Conservation (phyloP, 768 basidiomycete species). For the Trametes coccinea region DNA sequence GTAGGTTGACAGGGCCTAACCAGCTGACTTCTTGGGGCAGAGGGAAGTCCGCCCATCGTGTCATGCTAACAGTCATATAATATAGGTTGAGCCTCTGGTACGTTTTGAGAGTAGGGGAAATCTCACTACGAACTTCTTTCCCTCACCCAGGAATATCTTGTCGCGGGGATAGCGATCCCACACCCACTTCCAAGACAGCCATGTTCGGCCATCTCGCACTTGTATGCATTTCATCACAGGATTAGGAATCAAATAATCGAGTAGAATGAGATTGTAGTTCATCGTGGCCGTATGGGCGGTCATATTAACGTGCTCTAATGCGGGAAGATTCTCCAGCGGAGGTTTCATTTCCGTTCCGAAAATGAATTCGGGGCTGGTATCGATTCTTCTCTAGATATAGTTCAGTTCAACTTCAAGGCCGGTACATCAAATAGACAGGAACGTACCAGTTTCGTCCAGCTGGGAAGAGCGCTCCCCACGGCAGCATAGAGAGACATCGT, state of each 20-base stretch:
- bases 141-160: conserved; percentile 2
- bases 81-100: background rate
- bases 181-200: background rate
- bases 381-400: background rate
- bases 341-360: background rate
- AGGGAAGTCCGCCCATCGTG: background rate
- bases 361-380: background rate
- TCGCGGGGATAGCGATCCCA: background rate
- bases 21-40: background rate
- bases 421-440: background rate
- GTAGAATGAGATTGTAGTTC: background rate
- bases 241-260: background rate
- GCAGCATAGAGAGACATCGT: background rate
- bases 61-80: background rate
- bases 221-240: background rate
- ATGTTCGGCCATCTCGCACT: conserved; percentile 1
- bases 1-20: background rate
- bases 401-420: no score
- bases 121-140: background rate
- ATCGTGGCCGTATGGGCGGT: background rate
- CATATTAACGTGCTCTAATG: conserved; percentile 1
- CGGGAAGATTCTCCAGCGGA: background rate
- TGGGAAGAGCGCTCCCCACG: background rate
- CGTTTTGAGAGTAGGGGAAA: background rate
- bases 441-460: conserved; percentile 6